A percentile compares a stretch with the other conserved stretches of the same genome.
These are phyloP conservation scores for Cornus kousa DNA, from an alignment of 148 eudicot genomes.

Conservation along the genomic window DNA sequence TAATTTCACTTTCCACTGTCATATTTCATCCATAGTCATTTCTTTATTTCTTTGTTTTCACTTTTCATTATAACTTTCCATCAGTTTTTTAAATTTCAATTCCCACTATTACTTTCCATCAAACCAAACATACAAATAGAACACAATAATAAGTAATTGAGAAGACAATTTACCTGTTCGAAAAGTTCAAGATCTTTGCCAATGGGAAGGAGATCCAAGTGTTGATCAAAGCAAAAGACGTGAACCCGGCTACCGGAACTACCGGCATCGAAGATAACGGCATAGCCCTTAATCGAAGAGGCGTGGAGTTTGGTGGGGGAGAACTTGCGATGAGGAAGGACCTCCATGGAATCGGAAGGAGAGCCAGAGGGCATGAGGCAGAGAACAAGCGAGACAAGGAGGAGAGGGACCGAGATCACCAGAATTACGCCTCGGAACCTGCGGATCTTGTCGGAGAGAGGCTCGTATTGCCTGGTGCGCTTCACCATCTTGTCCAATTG, in stretches of 20 bases:
- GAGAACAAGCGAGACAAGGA: slow-evolving; percentile 56
- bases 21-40: too few relatives aligned
- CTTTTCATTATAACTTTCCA: too few relatives aligned
- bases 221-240: slow-evolving; percentile 77
- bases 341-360: slow-evolving; percentile 15
- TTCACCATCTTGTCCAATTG: slow-evolving; percentile 51
- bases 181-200: slow-evolving; percentile 56
- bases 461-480: slow-evolving; percentile 49
- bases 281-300: slow-evolving; percentile 32
- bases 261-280: slow-evolving; percentile 94
- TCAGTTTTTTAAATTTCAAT: too few relatives aligned
- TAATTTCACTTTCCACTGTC: too few relatives aligned
- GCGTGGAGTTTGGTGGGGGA: slow-evolving; percentile 11
- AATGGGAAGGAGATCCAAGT: slow-evolving; percentile 82
- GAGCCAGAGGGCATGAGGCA: slow-evolving; percentile 51
- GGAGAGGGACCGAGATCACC: slow-evolving; percentile 58
- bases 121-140: neutral
- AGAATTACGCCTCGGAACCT: slow-evolving; percentile 51
- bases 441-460: slow-evolving; percentile 50
- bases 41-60: too few relatives aligned
- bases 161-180: slow-evolving; percentile 27
- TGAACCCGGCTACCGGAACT: slow-evolving; percentile 98
- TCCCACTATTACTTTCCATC: too few relatives aligned
- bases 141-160: neutral
- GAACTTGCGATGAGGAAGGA: slow-evolving; percentile 37